A percentile compares a stretch with the other conserved stretches of the same genome.
phyloP scores from a whole-genome alignment of 441 rosid species.

The Brassica balearica region DNA sequence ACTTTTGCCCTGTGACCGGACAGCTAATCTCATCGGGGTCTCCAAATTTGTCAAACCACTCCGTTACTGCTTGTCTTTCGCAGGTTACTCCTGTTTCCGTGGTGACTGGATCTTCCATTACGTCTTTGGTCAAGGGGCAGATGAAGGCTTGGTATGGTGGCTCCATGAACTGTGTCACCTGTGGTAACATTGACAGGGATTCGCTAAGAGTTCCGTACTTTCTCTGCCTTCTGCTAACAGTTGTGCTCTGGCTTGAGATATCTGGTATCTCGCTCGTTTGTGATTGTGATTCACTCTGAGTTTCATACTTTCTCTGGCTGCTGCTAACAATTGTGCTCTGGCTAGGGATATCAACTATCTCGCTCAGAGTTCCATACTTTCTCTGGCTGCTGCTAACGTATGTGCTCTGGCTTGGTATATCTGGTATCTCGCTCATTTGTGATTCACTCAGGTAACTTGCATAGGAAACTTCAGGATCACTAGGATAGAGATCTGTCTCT shows the following conservation, averaged over 20 bases:
- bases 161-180: slow-evolving; percentile 61
- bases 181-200: slow-evolving; percentile 51
- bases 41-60: slow-evolving; percentile 62
- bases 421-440: slow-evolving; percentile 40
- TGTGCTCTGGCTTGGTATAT: slow-evolving; percentile 46
- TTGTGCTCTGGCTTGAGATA: slow-evolving; percentile 46
- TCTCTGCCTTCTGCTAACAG: slow-evolving; percentile 46
- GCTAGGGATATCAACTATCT: slow-evolving; percentile 47
- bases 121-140: slow-evolving; percentile 80
- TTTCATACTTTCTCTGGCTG: slow-evolving; percentile 49
- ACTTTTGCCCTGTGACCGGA: slow-evolving; percentile 62
- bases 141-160: slow-evolving; percentile 78
- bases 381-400: slow-evolving; percentile 51
- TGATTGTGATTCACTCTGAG: slow-evolving; percentile 38
- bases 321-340: slow-evolving; percentile 45
- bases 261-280: slow-evolving; percentile 40
- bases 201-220: slow-evolving; percentile 38
- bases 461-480: slow-evolving; percentile 50
- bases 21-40: slow-evolving; percentile 59
- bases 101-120: slow-evolving; percentile 94
- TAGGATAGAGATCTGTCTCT: slow-evolving; percentile 75
- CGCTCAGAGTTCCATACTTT: slow-evolving; percentile 39
- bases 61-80: slow-evolving; percentile 68
- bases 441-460: slow-evolving; percentile 44
- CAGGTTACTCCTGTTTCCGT: slow-evolving; percentile 78